Evolutionary conservation across 108 stramenopile species (phyloP), one percentile per base, ranked within the genome.

Genomic region (Cyclotella baltica): DNA sequence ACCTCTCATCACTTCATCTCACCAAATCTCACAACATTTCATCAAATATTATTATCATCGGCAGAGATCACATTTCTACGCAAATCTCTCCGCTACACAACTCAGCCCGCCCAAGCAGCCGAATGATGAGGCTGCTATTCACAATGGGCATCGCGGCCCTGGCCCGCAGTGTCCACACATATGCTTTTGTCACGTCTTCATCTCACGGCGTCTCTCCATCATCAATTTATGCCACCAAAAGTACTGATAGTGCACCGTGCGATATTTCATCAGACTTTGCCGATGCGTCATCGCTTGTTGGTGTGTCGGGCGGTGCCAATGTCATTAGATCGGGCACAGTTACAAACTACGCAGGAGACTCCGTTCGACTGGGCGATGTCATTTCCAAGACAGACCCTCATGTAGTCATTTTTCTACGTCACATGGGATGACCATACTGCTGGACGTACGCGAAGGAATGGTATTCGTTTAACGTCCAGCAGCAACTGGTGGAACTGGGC

Each of bases 361-460:
- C 66, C 19, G 72, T 94, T 38, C 66, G 68, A 5, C 66, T 94
- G 28, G 89, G 72, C 20, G 90, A 91, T 29, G 68, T 72, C 13
- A 87, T 91, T 43, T 62, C 53, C 67, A 83, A 78, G 27, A 46
- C 33, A 9, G 78, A 75, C 8, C 89, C 83, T 1, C 87, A 86
- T 13, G 75, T 94, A 27, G 94, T 95, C 3, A 76, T 95, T 35
- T 93, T 87, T 62, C 77, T 95, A 10, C 78, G 95, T 19, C 95
- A 96, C 71, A 74, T 93, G 70, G 95, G 91, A 52, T 96, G 95
- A 93, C 92, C 92, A 29, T 96, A 93, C 75, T 96, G 95, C 87
- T 96, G 95, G 95, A 90, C 76, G 59, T 96, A 93, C 77, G 91
- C 92, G 80, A 91, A 88, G 27, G 78, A 80, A 48, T 92, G 90